Evolutionary conservation across 108 stramenopile genomes (phyloP).

Genomic region (Skeletonema menzelii): DNA sequence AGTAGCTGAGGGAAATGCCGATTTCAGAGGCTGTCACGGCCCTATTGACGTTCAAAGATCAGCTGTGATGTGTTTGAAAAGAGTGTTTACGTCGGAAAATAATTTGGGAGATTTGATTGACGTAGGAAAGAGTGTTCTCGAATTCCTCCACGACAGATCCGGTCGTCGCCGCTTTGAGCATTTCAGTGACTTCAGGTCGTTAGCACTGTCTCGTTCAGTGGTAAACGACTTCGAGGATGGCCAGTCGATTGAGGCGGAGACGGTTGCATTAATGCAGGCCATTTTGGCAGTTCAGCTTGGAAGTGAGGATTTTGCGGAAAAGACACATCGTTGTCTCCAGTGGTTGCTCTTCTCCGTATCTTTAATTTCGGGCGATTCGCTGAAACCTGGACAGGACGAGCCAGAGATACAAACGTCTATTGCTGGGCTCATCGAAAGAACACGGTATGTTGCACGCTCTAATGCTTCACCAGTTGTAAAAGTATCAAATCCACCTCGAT

Average conservation of each 20-base stretch:
- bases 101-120: slow-evolving; percentile 14
- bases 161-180: slow-evolving; percentile 32
- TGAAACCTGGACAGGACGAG: slow-evolving; percentile 5
- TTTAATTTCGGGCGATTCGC: slow-evolving; percentile 42
- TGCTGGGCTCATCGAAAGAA: slow-evolving; percentile 30
- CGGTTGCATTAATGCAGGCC: slow-evolving; percentile 16
- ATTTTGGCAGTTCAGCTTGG: slow-evolving; percentile 21
- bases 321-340: slow-evolving; percentile 38
- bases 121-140: slow-evolving; percentile 10
- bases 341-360: slow-evolving; percentile 61
- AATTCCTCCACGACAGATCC: slow-evolving; percentile 34
- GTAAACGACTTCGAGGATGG: slow-evolving; percentile 28
- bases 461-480: slow-evolving; percentile 44
- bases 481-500: slow-evolving; percentile 48
- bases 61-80: slow-evolving; percentile 29
- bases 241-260: slow-evolving; percentile 30
- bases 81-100: slow-evolving; percentile 10
- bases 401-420: slow-evolving; percentile 27
- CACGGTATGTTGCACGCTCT: slow-evolving; percentile 27
- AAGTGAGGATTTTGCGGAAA: slow-evolving; percentile 37
- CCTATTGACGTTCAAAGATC: slow-evolving; percentile 26
- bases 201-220: slow-evolving; percentile 32
- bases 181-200: slow-evolving; percentile 40
- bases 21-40: slow-evolving; percentile 24
- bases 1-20: slow-evolving; percentile 27